Conservation (phyloP, 2,329 filamentous ascomycete species). For the Diaporthe sp. region DNA sequence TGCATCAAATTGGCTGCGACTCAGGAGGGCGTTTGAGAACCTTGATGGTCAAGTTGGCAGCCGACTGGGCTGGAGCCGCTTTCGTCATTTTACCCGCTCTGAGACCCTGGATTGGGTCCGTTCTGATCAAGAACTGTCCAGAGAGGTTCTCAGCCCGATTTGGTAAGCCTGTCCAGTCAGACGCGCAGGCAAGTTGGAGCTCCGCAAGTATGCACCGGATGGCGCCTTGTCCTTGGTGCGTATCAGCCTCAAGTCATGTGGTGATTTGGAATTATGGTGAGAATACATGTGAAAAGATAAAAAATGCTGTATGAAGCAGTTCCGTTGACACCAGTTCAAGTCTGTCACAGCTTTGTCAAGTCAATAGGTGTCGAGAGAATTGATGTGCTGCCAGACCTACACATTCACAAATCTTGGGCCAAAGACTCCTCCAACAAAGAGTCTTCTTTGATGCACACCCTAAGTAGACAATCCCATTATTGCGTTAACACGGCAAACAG, state of each 20-base stretch:
- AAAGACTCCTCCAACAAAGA: background rate
- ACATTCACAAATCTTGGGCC: background rate
- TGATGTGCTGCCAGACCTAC: background rate
- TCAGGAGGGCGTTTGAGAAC: background rate
- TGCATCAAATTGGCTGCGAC: background rate
- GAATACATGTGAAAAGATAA: background rate
- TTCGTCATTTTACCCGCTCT: constrained; percentile 1
- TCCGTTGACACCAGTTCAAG: background rate
- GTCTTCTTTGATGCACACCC: background rate
- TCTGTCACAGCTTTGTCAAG: background rate
- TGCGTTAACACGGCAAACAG: too few species aligned
- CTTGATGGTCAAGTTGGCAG: background rate
- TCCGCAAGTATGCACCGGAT: background rate
- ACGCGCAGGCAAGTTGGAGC: background rate
- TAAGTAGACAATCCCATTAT: background rate
- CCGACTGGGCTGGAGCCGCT: background rate
- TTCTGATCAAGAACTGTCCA: background rate
- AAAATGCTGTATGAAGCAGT: background rate
- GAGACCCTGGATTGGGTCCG: background rate
- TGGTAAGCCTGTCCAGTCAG: background rate
- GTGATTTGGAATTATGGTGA: background rate
- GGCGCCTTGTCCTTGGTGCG: too few species aligned
- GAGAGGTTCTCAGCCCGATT: background rate
- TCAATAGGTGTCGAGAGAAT: background rate
- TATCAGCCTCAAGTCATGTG: background rate